Conservation (phyloP, 139 green algal genomes). For the Volvox africanus region DNA sequence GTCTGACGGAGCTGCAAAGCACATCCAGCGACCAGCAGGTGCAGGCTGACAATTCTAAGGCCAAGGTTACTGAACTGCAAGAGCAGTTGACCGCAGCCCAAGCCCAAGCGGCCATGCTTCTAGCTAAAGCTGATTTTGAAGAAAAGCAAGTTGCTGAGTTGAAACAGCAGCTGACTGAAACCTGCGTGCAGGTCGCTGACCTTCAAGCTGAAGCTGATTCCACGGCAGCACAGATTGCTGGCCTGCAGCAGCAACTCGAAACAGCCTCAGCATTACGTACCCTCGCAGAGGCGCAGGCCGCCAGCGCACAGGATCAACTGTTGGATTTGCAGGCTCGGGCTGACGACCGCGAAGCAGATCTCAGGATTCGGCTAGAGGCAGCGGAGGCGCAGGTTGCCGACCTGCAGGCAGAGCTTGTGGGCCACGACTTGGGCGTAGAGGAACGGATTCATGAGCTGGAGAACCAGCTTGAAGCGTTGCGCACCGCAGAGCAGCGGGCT, state of each 20-base stretch:
- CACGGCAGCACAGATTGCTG: background rate
- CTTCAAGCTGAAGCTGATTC: constrained; percentile 6
- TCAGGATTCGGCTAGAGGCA: background rate
- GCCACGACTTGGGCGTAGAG: background rate
- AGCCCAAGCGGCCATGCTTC: background rate
- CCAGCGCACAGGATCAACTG: background rate
- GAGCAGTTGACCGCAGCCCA: background rate
- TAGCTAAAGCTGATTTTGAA: background rate
- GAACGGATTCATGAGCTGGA: constrained; percentile 5
- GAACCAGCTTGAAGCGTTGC: constrained; percentile 8
- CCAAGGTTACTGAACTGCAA: background rate
- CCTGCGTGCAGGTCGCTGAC: background rate
- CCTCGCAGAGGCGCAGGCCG: background rate
- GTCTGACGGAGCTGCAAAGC: background rate
- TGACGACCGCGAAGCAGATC: background rate
- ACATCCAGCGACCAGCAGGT: background rate
- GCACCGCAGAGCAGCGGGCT: constrained; percentile 2
- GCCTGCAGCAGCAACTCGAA: background rate
- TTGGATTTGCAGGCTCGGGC: background rate
- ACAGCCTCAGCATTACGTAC: background rate
- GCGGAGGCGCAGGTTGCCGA: constrained; percentile 2
- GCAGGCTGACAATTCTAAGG: background rate
- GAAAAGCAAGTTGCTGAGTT: background rate
- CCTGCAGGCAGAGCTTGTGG: constrained; percentile 24
- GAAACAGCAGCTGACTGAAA: background rate